Evolutionary conservation across 495 filamentous ascomycete species (phyloP).

Genomic region (Neurospora sp.): DNA sequence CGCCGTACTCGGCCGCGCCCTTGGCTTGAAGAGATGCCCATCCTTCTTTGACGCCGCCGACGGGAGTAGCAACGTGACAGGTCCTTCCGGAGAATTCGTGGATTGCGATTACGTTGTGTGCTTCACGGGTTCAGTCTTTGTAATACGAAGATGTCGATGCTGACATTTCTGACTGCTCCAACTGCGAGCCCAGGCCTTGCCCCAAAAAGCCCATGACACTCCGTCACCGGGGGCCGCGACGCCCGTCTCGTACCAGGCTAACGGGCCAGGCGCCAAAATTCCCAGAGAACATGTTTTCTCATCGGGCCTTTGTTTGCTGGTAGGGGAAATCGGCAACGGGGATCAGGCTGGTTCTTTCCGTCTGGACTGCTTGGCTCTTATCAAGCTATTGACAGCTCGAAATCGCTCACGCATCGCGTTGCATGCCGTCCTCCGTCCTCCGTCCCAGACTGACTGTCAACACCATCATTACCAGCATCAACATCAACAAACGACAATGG

Average conservation of each 20-base stretch:
- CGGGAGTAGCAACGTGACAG: not conserved
- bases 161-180: not conserved
- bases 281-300: not conserved
- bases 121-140: not conserved
- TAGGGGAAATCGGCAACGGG: not conserved
- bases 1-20: not conserved
- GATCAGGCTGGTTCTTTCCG: not conserved
- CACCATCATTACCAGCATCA: not conserved
- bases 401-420: not conserved
- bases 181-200: not conserved
- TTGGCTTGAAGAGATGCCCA: not conserved
- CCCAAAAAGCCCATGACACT: not conserved
- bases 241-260: not conserved
- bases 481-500: not conserved
- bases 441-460: not conserved
- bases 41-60: not conserved
- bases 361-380: not conserved
- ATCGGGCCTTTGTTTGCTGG: not conserved
- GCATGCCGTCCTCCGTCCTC: not conserved
- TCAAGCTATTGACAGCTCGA: not conserved
- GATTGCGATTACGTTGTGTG: not conserved
- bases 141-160: not conserved
- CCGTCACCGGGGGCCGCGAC: not conserved
- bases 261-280: not conserved
- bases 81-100: not conserved